A percentile compares a stretch with the other conserved stretches of the same genome.
Conservation (phyloP, 768 basidiomycete genomes). For the Mrakia blollopis region DNA sequence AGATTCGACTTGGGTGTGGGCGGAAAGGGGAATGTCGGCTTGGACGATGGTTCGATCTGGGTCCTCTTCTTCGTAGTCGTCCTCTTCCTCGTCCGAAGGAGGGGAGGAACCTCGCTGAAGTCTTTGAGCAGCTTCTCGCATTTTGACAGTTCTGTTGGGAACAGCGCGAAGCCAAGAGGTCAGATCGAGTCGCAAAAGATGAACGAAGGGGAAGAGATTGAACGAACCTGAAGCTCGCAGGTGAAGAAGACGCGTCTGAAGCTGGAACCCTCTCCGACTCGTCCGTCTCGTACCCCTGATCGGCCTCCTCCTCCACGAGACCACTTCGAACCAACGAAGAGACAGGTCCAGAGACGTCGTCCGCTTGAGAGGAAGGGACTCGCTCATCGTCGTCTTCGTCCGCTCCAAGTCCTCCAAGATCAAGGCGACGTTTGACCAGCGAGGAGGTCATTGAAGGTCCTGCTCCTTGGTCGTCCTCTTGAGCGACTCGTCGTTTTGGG, state of each 20-base stretch:
- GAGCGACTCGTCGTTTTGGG: neutral
- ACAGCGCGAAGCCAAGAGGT: neutral
- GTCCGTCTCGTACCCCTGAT: slow-evolving; percentile 2
- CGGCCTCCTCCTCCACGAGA: neutral
- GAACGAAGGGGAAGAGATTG: neutral
- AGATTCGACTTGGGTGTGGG: neutral
- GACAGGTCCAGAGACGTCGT: neutral
- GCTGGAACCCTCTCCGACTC: neutral
- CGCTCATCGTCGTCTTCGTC: neutral
- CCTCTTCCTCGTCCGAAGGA: neutral
- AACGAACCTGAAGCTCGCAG: neutral
- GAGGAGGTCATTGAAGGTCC: neutral
- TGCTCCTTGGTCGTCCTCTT: neutral
- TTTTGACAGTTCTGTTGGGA: too few relatives aligned
- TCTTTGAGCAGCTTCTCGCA: too few relatives aligned
- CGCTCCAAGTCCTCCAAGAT: neutral
- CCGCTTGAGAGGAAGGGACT: neutral
- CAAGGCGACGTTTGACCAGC: too few relatives aligned
- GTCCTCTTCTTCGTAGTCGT: slow-evolving; percentile 1
- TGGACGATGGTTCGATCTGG: neutral
- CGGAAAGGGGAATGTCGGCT: too few relatives aligned
- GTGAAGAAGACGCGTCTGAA: neutral
- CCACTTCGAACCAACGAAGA: neutral
- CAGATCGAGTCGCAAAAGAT: neutral
- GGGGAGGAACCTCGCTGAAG: neutral